Percentiles rank a stretch among this genome's conserved stretches.
Conservation (phyloP, 2,329 filamentous ascomycete species). For the Madurella fahalii region DNA sequence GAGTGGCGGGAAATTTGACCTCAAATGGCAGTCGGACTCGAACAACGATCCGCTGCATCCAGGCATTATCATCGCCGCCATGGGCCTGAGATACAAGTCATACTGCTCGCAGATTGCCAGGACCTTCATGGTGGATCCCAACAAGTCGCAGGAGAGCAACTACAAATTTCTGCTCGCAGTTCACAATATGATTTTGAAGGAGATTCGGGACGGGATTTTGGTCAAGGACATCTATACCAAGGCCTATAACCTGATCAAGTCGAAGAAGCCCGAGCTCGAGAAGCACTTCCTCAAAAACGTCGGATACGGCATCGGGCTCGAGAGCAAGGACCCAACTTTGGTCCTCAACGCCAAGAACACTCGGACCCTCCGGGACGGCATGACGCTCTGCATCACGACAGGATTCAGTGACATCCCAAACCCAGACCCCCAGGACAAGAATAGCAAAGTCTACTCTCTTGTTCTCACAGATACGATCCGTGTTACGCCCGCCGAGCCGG, state of each 20-base stretch:
- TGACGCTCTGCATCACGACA: slow-evolving; percentile 90
- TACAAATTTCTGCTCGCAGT: slow-evolving; percentile 85
- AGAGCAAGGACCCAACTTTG: slow-evolving; percentile 79
- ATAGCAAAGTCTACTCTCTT: slow-evolving; percentile 82
- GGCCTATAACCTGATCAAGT: slow-evolving; percentile 71
- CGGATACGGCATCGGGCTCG: slow-evolving; percentile 87
- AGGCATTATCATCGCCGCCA: slow-evolving; percentile 86
- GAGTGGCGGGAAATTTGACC: slow-evolving; percentile 91
- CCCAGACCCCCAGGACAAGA: slow-evolving; percentile 80
- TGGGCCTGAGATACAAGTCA: slow-evolving; percentile 92
- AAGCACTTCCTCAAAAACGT: slow-evolving; percentile 93
- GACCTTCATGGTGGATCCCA: slow-evolving; percentile 95
- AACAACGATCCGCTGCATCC: slow-evolving; percentile 81
- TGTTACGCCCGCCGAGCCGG: slow-evolving; percentile 71
- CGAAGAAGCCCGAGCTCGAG: slow-evolving; percentile 92
- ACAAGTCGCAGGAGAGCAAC: slow-evolving; percentile 89
- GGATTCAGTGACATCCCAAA: slow-evolving; percentile 89
- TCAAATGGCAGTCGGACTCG: slow-evolving; percentile 73
- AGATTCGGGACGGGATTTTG: slow-evolving; percentile 78
- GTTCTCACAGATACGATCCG: slow-evolving; percentile 91
- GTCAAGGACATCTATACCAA: slow-evolving; percentile 92
- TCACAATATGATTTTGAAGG: slow-evolving; percentile 86
- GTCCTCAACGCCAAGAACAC: slow-evolving; percentile 83
- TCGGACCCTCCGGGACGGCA: slow-evolving; percentile 83
- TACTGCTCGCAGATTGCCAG: slow-evolving; percentile 90